Conservation (phyloP, 805 yeast species). For the Pichia eremophila region DNA sequence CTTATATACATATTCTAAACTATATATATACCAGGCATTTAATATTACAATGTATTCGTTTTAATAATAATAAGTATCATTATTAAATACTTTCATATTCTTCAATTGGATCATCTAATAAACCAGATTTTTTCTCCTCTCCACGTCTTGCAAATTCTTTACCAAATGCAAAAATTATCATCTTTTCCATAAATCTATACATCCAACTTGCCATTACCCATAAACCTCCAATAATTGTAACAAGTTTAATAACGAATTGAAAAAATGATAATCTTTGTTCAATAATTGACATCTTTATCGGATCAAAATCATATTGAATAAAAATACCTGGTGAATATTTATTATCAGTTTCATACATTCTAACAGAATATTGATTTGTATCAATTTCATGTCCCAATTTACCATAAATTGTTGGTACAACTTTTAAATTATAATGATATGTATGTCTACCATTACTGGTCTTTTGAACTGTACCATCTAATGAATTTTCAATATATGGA, state of each 20-base stretch:
- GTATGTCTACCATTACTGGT: slow-evolving; percentile 40
- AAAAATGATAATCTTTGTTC: slow-evolving; percentile 71
- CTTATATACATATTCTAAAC: too few species aligned
- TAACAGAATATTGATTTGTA: slow-evolving; percentile 79
- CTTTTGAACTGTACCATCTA: slow-evolving; percentile 62
- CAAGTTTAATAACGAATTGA: slow-evolving; percentile 67
- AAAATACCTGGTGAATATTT: slow-evolving; percentile 63
- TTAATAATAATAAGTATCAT: background rate
- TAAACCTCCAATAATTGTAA: slow-evolving; percentile 78
- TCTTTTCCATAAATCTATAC: slow-evolving; percentile 46
- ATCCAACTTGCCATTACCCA: slow-evolving; percentile 60
- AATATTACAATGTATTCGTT: background rate
- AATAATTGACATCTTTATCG: slow-evolving; percentile 57
- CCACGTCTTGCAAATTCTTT: slow-evolving; percentile 42
- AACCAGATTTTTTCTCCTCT: slow-evolving; percentile 33
- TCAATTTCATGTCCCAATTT: slow-evolving; percentile 64
- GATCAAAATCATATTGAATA: slow-evolving; percentile 82
- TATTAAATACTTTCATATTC: slow-evolving; percentile 20
- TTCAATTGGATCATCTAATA: slow-evolving; percentile 21
- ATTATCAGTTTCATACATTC: slow-evolving; percentile 29
- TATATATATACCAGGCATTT: background rate
- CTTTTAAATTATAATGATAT: slow-evolving; percentile 60
- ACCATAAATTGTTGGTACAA: slow-evolving; percentile 75
- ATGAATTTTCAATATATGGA: slow-evolving; percentile 80
- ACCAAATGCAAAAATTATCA: slow-evolving; percentile 47